A percentile compares a stretch with the other conserved stretches of the same genome.
These are phyloP conservation scores for Trametes gibbosa DNA, from an alignment of 768 basidiomycete species.

Conservation along the genomic window DNA sequence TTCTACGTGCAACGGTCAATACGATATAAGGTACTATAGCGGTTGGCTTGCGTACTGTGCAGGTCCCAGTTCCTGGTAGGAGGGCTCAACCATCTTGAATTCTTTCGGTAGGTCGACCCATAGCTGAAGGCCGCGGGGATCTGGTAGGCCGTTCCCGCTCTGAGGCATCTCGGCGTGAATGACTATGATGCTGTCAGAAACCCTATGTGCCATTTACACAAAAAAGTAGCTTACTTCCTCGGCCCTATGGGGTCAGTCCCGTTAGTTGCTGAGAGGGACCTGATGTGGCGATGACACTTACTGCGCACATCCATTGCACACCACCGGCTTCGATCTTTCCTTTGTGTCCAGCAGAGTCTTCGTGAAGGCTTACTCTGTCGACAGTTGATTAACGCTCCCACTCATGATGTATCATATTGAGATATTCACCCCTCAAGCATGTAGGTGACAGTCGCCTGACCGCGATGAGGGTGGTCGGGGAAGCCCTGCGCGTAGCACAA, in stretches of 20 bases:
- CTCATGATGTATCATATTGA: neutral
- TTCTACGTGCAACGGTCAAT: conserved; percentile 36
- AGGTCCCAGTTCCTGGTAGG: conserved; percentile 79
- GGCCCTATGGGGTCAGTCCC: conserved; percentile 33
- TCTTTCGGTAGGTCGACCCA: conserved; percentile 83
- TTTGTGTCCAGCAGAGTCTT: conserved; percentile 87
- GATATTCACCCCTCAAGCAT: conserved; percentile 71
- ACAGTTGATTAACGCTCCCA: conserved; percentile 32
- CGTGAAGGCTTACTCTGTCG: conserved; percentile 59
- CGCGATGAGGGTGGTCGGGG: conserved; percentile 91
- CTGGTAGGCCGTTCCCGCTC: conserved; percentile 59
- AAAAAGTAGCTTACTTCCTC: conserved; percentile 46
- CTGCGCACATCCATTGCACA: conserved; percentile 94
- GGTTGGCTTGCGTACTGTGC: conserved; percentile 42
- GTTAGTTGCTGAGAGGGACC: neutral
- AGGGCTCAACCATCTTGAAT: conserved; percentile 82
- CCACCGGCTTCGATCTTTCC: conserved; percentile 78
- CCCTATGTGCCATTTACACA: neutral
- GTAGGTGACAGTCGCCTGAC: conserved; percentile 87
- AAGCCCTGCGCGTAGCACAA: conserved; percentile 55
- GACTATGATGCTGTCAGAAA: conserved; percentile 30
- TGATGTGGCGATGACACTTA: conserved; percentile 31
- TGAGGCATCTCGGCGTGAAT: conserved; percentile 91
- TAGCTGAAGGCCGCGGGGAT: conserved; percentile 83
- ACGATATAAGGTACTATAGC: neutral